Evolutionary conservation across 345 rosid genomes (phyloP).

Genomic region (Firmiana major): DNA sequence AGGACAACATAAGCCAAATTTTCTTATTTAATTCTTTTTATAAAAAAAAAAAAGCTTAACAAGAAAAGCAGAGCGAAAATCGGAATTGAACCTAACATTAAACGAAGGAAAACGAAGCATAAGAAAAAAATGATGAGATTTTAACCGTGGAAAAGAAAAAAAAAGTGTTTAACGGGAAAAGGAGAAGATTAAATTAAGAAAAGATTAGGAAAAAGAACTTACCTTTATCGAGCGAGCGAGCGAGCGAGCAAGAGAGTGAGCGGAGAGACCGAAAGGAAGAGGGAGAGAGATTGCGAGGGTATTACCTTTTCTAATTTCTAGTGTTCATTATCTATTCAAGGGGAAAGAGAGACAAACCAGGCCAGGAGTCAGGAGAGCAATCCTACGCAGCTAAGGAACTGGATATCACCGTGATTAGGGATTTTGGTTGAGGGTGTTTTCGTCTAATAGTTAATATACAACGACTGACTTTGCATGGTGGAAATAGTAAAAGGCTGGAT

Average conservation of each 20-base stretch:
- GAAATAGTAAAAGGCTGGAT: background rate
- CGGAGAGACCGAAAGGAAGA: background rate
- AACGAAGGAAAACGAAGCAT: background rate
- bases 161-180: background rate
- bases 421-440: constrained; percentile 21
- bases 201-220: background rate
- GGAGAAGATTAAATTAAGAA: background rate
- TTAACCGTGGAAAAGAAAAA: background rate
- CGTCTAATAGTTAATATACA: background rate
- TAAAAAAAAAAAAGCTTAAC: background rate
- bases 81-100: background rate
- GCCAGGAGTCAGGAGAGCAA: background rate
- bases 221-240: constrained; percentile 2
- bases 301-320: background rate
- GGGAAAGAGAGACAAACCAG: constrained; percentile 17
- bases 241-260: background rate
- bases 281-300: background rate
- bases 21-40: too few relatives aligned
- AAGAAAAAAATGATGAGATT: background rate
- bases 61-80: background rate
- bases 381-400: background rate
- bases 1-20: background rate
- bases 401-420: background rate
- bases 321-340: background rate
- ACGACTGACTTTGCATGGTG: background rate